Evolutionary conservation across 257 asterid genomes (phyloP), one percentile per base, ranked within the genome.

Genomic region (Nemophila menziesii): DNA sequence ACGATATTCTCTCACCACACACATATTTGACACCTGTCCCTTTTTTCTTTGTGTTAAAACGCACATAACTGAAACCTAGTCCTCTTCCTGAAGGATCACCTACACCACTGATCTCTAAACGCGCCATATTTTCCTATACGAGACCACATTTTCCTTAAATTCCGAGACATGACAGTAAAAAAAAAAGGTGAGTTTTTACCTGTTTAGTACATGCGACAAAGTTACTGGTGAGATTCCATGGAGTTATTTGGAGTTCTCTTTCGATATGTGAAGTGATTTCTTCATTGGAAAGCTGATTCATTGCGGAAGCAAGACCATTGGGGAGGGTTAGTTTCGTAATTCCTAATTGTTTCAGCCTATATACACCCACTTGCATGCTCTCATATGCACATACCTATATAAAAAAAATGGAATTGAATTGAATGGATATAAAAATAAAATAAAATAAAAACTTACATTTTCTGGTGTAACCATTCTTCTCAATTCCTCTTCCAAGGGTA

Each of bases 31-130:
- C 84, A 60, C 93, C 99, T 18, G 99, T 68, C 46, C 92, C 93
- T 44, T 96, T 96, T 81, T 90, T 94, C 72, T 85, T 90, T 1
- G 94, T 86, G 62, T 80, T 72, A 49, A 79, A 29, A 34, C 94
- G 92, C 12, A 90, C 99, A 67, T 78, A 90, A 72, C 99, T 90
- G 74, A 85, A 90, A 53, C 99, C 99, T 20, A 85, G 83, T 57
- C 99, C 99, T 65, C 99, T 73, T 45, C 99, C 99, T 40, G 99
- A 76, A 51, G 99, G 99, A 60, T 90, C 99, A 51, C 99, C 99
- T 51, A 85, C 94, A 56, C 99, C 99, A 21, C 94, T 85, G 44
- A 90, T 90, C 62, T 90, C 96, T 55, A 90, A 62, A 39, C 96
- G 96, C 72, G 85, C 99, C 43, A 90, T 86, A 66, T 81, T 90